Conservation (phyloP, 2,329 filamentous ascomycete genomes). For the Sporothrix pallida region DNA sequence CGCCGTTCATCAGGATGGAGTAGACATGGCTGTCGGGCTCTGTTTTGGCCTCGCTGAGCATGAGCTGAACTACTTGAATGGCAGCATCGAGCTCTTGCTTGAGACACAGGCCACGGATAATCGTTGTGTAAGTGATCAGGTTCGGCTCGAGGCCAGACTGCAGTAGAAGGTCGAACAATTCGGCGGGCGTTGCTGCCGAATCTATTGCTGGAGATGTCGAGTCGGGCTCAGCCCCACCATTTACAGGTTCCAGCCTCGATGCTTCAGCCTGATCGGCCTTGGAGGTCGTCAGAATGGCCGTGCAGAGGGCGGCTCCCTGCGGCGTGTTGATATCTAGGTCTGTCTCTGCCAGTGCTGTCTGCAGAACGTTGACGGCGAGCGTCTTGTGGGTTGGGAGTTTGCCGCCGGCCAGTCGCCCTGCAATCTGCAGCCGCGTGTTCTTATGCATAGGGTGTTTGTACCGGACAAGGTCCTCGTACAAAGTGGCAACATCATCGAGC, state of each 20-base stretch:
- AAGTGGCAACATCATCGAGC: constrained; percentile 41
- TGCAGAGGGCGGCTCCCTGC: constrained; percentile 61
- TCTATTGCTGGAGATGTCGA: not conserved
- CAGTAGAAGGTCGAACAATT: constrained; percentile 62
- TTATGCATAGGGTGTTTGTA: constrained; percentile 45
- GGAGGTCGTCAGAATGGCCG: constrained; percentile 58
- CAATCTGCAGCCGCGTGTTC: constrained; percentile 57
- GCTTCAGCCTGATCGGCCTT: constrained; percentile 39
- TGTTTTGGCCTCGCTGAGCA: constrained; percentile 61
- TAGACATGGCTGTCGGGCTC: constrained; percentile 70
- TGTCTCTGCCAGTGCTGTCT: constrained; percentile 44
- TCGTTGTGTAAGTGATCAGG: constrained; percentile 65
- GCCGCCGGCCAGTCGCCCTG: constrained; percentile 52
- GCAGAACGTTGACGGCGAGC: constrained; percentile 53
- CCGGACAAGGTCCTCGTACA: constrained; percentile 47
- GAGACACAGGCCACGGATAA: constrained; percentile 73
- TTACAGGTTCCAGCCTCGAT: not conserved
- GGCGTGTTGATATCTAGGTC: constrained; percentile 54
- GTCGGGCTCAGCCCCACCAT: not conserved
- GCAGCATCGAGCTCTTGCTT: constrained; percentile 67
- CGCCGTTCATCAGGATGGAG: constrained; percentile 72
- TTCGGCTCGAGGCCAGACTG: constrained; percentile 68
- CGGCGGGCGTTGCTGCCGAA: constrained; percentile 52
- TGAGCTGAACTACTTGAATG: constrained; percentile 67
- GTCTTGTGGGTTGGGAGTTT: constrained; percentile 46